Conservation (phyloP, 768 basidiomycete species). For the Leccinum disarticulatum region DNA sequence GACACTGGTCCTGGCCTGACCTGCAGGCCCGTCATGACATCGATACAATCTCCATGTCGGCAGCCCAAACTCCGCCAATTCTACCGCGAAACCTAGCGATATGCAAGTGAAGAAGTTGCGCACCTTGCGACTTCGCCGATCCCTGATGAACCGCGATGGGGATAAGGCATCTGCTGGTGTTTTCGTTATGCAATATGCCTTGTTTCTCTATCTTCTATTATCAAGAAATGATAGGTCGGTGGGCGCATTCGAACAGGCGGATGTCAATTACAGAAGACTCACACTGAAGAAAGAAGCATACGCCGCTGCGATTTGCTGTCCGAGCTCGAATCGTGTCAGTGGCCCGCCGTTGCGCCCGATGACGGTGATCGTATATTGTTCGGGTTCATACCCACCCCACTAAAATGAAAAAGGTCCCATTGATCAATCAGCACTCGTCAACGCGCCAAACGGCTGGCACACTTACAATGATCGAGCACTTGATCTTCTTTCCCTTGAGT, state of each 20-base stretch:
- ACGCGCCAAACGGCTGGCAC: background rate
- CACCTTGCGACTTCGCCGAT: background rate
- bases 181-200: background rate
- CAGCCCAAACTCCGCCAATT: constrained; percentile 3
- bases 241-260: background rate
- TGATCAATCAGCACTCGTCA: background rate
- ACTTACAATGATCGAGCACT: constrained; percentile 6
- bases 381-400: constrained; percentile 11
- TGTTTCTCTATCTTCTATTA: constrained; percentile 3
- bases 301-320: background rate
- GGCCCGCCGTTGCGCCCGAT: background rate
- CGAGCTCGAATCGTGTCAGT: constrained; percentile 5
- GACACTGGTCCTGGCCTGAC: background rate
- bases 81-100: constrained; percentile 5
- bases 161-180: background rate
- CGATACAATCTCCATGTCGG: constrained; percentile 14
- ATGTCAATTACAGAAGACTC: background rate
- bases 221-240: background rate
- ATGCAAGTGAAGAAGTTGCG: constrained; percentile 10
- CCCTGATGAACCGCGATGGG: constrained; percentile 17
- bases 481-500: background rate
- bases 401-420: background rate
- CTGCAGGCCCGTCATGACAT: background rate
- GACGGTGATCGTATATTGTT: background rate
- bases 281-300: constrained; percentile 1